A percentile compares a stretch with the other conserved stretches of the same genome.
Conservation (phyloP, 768 basidiomycete species). For the Podaxis sp. region DNA sequence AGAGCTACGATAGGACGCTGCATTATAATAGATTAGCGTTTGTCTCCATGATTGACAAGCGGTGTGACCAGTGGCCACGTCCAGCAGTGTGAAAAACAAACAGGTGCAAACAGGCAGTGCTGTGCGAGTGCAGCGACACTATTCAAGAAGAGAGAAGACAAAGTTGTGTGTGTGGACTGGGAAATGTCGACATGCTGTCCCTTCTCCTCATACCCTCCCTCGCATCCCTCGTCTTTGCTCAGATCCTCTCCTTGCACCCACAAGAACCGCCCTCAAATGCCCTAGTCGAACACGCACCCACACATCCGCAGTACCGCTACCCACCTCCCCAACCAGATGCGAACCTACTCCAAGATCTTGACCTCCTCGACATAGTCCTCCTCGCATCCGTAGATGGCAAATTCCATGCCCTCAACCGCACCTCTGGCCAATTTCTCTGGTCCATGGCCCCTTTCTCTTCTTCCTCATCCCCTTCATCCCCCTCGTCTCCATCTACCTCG, state of each 20-base stretch:
- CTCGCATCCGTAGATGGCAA: slow-evolving; percentile 93
- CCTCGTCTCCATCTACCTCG: slow-evolving; percentile 20
- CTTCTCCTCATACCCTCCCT: slow-evolving; percentile 4
- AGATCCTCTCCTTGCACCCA: slow-evolving; percentile 9
- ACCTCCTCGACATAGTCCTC: slow-evolving; percentile 81
- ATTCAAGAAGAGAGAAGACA: neutral
- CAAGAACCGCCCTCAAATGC: slow-evolving; percentile 1
- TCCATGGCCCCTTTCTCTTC: slow-evolving; percentile 71
- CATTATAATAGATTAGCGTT: neutral
- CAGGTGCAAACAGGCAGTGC: neutral
- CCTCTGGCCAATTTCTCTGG: slow-evolving; percentile 83
- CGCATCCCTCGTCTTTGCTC: neutral
- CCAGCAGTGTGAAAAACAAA: slow-evolving; percentile 7
- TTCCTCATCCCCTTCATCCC: slow-evolving; percentile 24
- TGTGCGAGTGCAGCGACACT: neutral
- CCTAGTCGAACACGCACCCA: neutral
- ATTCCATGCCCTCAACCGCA: slow-evolving; percentile 90
- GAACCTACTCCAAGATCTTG: slow-evolving; percentile 40
- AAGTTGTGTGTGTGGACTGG: too few relatives aligned
- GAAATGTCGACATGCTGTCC: slow-evolving; percentile 6
- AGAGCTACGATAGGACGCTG: slow-evolving; percentile 23
- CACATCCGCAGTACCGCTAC: neutral
- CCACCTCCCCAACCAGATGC: slow-evolving; percentile 3
- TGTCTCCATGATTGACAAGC: neutral
- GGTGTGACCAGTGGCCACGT: neutral